Base-by-base conservation (phyloP, 176 grass and related monocot genomes). In the Canna indica region DNA sequence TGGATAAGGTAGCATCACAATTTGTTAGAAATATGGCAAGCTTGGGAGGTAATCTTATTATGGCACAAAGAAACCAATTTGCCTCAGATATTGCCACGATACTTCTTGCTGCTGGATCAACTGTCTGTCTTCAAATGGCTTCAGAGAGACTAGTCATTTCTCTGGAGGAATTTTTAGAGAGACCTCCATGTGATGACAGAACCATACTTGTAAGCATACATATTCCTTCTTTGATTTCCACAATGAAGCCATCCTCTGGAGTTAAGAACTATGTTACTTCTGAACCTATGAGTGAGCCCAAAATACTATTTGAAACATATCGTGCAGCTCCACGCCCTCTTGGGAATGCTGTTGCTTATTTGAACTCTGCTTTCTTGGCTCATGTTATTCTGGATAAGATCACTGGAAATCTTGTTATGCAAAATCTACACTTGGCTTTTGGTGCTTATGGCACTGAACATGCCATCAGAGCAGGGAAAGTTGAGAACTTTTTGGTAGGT, bases 21-120 rank as follows among this genome's bases (percentile, higher is more conserved):
- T 78, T 78, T 41, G 69, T 83, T 68, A 60, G 81, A 67, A 83
- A 83, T 60, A 83, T 73, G 67, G 81, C 75, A 27, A 83, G 81
- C 59, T 52, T 83, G 12, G 81, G 81, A 50, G 81, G 81, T 28
- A 83, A 83, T 65, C 18, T 83, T 24, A 69, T 83, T 24, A 68
- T 83, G 59, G 75, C 81, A 22, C 76, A 83, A 50, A 83, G 69
- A 53, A 68, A 36, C 18, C 70, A 73, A 31, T 79, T 83, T 31
- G 60, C 70, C 7, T 83, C 81, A 26, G 81, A 83, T 28, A 69
- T 83, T 33, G 75, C 81, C n/a, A 83, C 81, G 36, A 74, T 83
- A 78, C 75, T 83, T 38, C 81, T 83, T 41, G 81, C 48, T 60
- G 81, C 47, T 69, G 75, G 75, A 28, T 45, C 81, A 59, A 70